Percentiles rank a stretch among this genome's conserved stretches.
These are phyloP conservation scores for Phoenix roebelenii DNA, from an alignment of 176 grass and related monocot species.

Conservation along the genomic window DNA sequence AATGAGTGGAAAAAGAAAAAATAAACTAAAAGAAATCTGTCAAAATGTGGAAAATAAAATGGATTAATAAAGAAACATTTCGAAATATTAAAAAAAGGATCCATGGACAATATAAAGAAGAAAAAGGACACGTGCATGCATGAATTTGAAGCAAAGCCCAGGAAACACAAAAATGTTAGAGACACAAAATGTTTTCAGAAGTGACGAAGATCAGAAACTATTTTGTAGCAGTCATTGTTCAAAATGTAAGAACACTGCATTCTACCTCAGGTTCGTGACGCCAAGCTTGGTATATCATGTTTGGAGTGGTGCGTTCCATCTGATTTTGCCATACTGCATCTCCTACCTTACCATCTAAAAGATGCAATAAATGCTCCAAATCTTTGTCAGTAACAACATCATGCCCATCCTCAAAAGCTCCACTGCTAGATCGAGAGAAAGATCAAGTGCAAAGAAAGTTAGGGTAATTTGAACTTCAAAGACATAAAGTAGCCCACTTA, in stretches of 20 bases:
- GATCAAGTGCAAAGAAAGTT: not conserved
- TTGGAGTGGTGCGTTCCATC: not conserved
- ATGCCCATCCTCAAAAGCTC: conserved; percentile 37
- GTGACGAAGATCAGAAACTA: no score
- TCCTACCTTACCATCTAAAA: conserved; percentile 78
- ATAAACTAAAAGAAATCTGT: not conserved
- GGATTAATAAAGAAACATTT: no score
- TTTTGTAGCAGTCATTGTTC: no score
- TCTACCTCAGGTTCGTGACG: not conserved
- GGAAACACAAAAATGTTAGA: no score
- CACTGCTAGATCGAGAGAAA: conserved; percentile 11
- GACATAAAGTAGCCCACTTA: no score
- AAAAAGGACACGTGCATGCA: no score
- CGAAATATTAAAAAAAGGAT: no score
- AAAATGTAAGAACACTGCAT: not conserved
- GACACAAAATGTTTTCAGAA: no score
- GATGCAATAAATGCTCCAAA: conserved; percentile 65
- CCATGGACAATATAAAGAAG: no score
- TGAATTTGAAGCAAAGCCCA: no score
- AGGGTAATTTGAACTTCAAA: not conserved
- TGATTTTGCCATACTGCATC: conserved; percentile 71
- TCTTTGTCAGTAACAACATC: conserved; percentile 65
- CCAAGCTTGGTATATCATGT: conserved; percentile 4
- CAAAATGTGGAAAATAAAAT: not conserved
- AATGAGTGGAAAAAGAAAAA: not conserved